Base-by-base conservation (phyloP, 495 filamentous ascomycete genomes). In the Lentithecium fluviatile region DNA sequence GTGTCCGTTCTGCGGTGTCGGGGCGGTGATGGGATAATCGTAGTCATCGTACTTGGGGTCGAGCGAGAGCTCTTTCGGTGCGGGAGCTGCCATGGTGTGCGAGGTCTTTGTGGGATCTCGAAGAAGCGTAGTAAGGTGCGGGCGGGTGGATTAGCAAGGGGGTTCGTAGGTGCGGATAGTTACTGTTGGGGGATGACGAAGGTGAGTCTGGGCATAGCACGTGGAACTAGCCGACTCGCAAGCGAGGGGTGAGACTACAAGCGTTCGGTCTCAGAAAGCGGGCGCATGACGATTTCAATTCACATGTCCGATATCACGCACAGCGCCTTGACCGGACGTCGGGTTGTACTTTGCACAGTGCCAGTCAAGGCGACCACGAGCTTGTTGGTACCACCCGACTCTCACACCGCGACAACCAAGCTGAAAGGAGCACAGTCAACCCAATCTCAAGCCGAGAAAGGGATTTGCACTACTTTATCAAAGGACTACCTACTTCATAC, bases 31-130 rank as follows among this genome's bases (percentile, higher is more conserved):
- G 51, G 94, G 94, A 77, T 80, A 97, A 71, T 96, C 93, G 78
- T 95, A 96, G 77, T 93, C 75, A 76, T 98, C 93, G 80, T 97
- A 97, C 76, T 95, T 96, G 67, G 89, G 80, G 73, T 95, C 88
- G 54, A 84, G 78, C 71, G 85, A 76, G 73, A 88, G 75, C 24
- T 71, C 62, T 37, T 64, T 69, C 19, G 34, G 24, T 17, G 19
- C 26, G 32, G 64, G 60, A 37, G 37, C 24, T 29, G 66, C 66
- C 69, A 68, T 70, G 36, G 15, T 62, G 56, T 1, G 19, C 10
- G 25, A 29, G 40, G 26, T 0, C 7, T 40, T 15, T 23, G 32
- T n/a, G 24, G 23, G 20, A 24, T 34, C 7, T 43, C 12, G 36
- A 19, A 21, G 50, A 54, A 60, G n/a, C 2, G 21, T 38, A 7